Evolutionary conservation across 495 filamentous ascomycete genomes (phyloP).

Genomic region (Neurospora sp.): DNA sequence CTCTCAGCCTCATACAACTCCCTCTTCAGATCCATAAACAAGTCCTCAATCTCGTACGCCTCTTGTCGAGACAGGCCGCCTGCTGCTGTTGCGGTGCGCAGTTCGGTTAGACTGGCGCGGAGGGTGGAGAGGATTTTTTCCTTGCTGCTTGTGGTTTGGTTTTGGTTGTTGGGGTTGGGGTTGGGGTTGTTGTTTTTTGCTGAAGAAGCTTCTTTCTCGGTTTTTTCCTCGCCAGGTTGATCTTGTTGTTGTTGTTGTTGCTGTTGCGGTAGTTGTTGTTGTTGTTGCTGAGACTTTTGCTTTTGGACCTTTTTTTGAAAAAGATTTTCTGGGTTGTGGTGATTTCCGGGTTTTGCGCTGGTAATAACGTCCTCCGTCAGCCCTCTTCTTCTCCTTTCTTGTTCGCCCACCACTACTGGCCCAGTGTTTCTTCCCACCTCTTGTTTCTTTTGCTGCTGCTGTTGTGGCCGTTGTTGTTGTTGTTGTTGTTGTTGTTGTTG

Average conservation of each 20-base stretch:
- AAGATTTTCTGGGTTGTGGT: background rate
- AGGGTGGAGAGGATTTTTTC: constrained; percentile 39
- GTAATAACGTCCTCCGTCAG: background rate
- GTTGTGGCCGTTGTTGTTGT: no score
- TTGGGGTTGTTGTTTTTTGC: background rate
- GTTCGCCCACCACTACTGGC: no score
- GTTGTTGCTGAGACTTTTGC: background rate
- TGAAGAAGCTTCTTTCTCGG: background rate
- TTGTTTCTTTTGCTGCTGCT: background rate
- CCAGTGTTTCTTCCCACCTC: background rate
- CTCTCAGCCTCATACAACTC: constrained; percentile 52
- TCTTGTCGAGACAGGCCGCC: constrained; percentile 36
- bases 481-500: background rate
- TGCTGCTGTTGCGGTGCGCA: constrained; percentile 31
- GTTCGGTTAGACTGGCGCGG: constrained; percentile 38
- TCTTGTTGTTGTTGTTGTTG: background rate
- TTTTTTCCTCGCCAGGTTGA: background rate
- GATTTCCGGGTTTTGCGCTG: no score
- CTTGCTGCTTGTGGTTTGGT: constrained; percentile 10
- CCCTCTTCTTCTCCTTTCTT: background rate
- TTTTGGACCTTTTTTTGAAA: no score
- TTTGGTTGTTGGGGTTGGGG: constrained; percentile 3
- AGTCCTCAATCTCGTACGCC: constrained; percentile 51
- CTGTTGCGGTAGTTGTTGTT: background rate
- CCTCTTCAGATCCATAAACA: constrained; percentile 57